Conservation (phyloP, 2,329 filamentous ascomycete species). For the Cordyceps tenuipes region DNA sequence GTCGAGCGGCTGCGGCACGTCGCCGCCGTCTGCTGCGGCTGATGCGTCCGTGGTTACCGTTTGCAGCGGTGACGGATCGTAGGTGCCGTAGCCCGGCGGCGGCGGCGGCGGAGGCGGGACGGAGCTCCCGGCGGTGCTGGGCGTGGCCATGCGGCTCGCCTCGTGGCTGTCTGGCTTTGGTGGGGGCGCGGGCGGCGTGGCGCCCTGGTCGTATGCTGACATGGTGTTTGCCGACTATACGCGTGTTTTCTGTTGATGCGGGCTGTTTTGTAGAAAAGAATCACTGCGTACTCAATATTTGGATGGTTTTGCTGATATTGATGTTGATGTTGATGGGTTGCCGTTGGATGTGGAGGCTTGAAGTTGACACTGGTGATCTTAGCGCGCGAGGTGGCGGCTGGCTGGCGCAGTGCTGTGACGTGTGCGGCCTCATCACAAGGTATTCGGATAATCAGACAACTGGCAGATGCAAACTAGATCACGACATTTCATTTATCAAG, state of each 20-base stretch:
- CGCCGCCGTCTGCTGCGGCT: slow-evolving; percentile 21
- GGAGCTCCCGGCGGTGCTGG: slow-evolving; percentile 41
- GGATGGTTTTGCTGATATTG: background rate
- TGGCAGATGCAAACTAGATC: background rate
- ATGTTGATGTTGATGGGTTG: background rate
- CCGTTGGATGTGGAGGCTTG: background rate
- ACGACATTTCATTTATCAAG: background rate
- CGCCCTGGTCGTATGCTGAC: slow-evolving; percentile 24
- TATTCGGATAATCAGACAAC: no score
- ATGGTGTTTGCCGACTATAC: slow-evolving; percentile 13
- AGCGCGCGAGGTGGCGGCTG: background rate
- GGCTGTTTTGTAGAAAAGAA: no score
- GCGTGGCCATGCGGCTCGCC: slow-evolving; percentile 57
- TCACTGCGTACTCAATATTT: background rate
- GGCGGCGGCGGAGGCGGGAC: slow-evolving; percentile 33
- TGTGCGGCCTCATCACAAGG: background rate
- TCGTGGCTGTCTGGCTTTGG: slow-evolving; percentile 66
- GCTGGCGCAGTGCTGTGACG: background rate
- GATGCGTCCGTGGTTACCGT: slow-evolving; percentile 18
- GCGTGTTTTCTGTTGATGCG: background rate
- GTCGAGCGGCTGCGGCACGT: slow-evolving; percentile 14
- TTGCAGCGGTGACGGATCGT: slow-evolving; percentile 11
- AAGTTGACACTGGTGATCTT: background rate
- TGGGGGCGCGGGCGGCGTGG: slow-evolving; percentile 56
- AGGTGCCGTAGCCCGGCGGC: slow-evolving; percentile 14